Evolutionary conservation across 345 rosid genomes (phyloP).

Genomic region (Linum lewisii): DNA sequence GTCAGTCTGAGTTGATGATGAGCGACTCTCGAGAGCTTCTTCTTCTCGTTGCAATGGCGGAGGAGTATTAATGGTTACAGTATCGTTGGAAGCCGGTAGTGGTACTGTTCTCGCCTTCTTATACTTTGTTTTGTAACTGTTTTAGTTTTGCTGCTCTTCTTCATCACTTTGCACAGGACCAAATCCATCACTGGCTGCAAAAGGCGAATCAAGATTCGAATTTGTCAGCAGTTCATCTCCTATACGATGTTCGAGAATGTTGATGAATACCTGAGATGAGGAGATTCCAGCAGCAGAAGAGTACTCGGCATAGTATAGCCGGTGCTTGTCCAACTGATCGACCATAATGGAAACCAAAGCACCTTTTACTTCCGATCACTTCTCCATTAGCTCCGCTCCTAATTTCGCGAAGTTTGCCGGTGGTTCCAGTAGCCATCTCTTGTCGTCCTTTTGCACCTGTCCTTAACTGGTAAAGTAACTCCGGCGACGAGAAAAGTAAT

Average conservation of each 20-base stretch:
- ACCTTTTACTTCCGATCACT: not conserved
- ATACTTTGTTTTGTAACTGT: not conserved
- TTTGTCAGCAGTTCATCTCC: no score
- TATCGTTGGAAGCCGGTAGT: not conserved
- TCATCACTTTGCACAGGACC: not conserved
- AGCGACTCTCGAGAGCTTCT: not conserved
- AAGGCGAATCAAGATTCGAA: not conserved
- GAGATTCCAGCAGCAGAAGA: not conserved
- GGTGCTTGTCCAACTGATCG: not conserved
- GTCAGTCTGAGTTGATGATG: no score
- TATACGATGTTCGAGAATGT: no score
- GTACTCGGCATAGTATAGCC: not conserved
- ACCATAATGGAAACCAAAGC: not conserved
- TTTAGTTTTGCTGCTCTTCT: not conserved
- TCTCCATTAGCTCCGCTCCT: not conserved
- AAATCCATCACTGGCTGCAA: not conserved
- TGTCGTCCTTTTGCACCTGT: not conserved
- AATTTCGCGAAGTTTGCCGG: not conserved
- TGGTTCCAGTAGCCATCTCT: not conserved
- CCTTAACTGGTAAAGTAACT: not conserved
- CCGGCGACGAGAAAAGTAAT: not conserved
- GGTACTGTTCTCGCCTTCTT: not conserved
- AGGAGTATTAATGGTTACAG: not conserved
- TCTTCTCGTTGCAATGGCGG: not conserved
- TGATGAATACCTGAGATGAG: no score